These are phyloP conservation scores for Oidiodendron maius DNA, from an alignment of 495 filamentous ascomycete genomes.

Conservation along the genomic window DNA sequence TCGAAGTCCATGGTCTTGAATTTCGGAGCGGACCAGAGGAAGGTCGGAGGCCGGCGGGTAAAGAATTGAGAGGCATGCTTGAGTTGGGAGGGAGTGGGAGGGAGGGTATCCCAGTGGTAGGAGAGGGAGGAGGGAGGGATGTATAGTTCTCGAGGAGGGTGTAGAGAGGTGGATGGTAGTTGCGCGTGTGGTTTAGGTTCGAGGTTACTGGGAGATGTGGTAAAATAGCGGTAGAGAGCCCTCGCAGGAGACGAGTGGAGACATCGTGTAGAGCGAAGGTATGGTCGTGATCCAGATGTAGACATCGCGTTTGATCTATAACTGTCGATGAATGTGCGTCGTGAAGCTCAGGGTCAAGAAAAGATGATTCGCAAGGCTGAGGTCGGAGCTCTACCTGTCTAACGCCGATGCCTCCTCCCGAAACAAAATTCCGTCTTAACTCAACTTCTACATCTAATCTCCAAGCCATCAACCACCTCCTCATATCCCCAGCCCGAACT, in stretches of 20 bases:
- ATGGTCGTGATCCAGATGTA: slow-evolving; percentile 1
- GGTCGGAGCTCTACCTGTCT: background rate
- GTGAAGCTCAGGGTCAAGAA: background rate
- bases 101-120: slow-evolving; percentile 52
- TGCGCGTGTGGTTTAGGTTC: background rate
- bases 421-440: too few relatives aligned
- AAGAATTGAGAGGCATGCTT: slow-evolving; percentile 58
- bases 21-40: slow-evolving; percentile 64
- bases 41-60: slow-evolving; percentile 48
- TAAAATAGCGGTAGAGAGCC: background rate
- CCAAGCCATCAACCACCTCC: background rate
- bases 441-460: too few relatives aligned
- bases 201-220: background rate
- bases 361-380: background rate
- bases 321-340: too few relatives aligned
- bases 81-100: slow-evolving; percentile 50
- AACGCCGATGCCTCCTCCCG: too few relatives aligned
- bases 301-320: background rate
- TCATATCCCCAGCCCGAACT: background rate
- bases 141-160: slow-evolving; percentile 5
- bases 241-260: background rate
- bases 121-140: slow-evolving; percentile 25
- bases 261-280: background rate
- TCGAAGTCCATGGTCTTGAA: slow-evolving; percentile 63
- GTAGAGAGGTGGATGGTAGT: background rate